A percentile compares a stretch with the other conserved stretches of the same genome.
Evolutionary conservation across 768 basidiomycete genomes (phyloP).

Genomic region (Leccinum subtestaceum): DNA sequence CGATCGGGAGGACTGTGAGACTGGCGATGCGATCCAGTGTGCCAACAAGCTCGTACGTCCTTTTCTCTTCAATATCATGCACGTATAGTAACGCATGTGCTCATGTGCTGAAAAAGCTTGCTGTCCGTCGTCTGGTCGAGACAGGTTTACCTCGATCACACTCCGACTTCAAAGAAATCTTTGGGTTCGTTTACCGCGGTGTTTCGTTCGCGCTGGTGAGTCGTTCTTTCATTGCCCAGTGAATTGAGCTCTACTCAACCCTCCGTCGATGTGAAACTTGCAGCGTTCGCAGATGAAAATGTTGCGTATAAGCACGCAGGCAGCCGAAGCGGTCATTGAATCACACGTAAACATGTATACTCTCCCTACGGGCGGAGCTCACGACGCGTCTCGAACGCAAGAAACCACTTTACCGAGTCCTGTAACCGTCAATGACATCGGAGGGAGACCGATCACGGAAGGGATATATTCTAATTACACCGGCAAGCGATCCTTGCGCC

Average conservation of each 20-base stretch:
- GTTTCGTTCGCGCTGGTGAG: slow-evolving; percentile 41
- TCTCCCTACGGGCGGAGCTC: not conserved
- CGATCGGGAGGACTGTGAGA: slow-evolving; percentile 25
- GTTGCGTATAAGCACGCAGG: slow-evolving; percentile 19
- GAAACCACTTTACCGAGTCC: not conserved
- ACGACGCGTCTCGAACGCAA: not conserved
- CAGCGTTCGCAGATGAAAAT: slow-evolving; percentile 33
- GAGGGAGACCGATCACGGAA: slow-evolving; percentile 5
- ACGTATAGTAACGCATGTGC: too few species aligned
- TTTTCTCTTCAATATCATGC: not conserved
- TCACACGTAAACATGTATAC: slow-evolving; percentile 39
- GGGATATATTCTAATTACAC: not conserved
- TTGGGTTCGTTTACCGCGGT: slow-evolving; percentile 39
- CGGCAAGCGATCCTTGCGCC: not conserved
- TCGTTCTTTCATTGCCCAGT: not conserved
- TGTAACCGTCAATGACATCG: slow-evolving; percentile 7
- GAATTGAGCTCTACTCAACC: not conserved
- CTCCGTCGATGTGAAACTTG: not conserved
- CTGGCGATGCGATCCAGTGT: slow-evolving; percentile 43
- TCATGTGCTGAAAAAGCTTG: slow-evolving; percentile 34
- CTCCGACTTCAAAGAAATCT: slow-evolving; percentile 40
- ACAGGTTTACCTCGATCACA: slow-evolving; percentile 35
- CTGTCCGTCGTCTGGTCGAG: slow-evolving; percentile 31
- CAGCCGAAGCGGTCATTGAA: slow-evolving; percentile 34
- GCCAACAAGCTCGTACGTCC: slow-evolving; percentile 58